Evolutionary conservation across 179 eudicot genomes (phyloP).

Genomic region (Camellia oleifera): DNA sequence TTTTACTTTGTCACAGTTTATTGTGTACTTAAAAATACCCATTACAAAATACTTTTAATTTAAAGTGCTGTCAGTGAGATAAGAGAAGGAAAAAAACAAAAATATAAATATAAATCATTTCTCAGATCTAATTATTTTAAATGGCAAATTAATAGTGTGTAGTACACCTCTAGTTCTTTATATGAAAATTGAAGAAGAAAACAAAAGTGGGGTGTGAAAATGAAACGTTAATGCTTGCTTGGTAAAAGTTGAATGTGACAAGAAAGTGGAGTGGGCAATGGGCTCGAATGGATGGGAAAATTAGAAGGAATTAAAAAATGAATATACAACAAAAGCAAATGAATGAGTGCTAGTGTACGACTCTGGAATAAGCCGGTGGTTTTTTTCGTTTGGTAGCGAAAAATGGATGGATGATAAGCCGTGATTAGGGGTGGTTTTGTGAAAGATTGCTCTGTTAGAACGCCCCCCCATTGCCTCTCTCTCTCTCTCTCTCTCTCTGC

Average conservation of each 20-base stretch:
- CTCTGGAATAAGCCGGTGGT: neutral
- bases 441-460: neutral
- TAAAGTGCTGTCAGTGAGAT: too few species aligned
- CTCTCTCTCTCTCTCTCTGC: neutral
- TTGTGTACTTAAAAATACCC: too few species aligned
- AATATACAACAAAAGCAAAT: neutral
- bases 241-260: neutral
- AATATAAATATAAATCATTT: too few species aligned
- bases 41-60: too few species aligned
- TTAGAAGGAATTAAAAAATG: neutral
- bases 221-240: neutral
- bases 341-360: neutral
- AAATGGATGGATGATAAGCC: neutral
- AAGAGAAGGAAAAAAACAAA: too few species aligned
- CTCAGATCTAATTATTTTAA: too few species aligned
- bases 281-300: neutral
- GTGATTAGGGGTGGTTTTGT: neutral
- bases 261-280: neutral
- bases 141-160: too few species aligned
- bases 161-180: neutral
- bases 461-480: neutral
- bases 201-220: constrained; percentile 12
- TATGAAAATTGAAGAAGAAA: neutral
- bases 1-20: too few species aligned
- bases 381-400: constrained; percentile 4